Evolutionary conservation across 169 alveolate species (phyloP), one percentile per base, ranked within the genome.

Genomic region (Plasmodium inui): DNA sequence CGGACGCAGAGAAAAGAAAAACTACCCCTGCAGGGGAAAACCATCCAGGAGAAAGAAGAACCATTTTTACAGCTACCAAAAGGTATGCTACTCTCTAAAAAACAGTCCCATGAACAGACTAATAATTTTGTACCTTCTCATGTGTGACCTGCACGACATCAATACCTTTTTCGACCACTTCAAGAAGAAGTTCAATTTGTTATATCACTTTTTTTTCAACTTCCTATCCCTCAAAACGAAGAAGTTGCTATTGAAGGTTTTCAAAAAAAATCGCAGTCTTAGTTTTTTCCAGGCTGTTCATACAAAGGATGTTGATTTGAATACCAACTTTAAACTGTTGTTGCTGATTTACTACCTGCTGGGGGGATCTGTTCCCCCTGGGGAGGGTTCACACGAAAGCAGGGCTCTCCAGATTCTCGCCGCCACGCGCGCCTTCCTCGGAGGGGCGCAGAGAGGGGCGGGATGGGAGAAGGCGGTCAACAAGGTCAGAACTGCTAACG

Each of bases 211-310:
- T 74, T 73, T 85, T 85, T 85, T 85, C 41, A 85, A 85, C 53
- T 85, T 85, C 19, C 61, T 85, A 2, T 85, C 93, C 22, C 50
- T 85, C 3, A 85, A 85, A 85, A 74, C 61, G 85, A 85, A 85
- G 80, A 85, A 85, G n/a, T 34, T 61, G 26, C 28, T 85, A 14
- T 14, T 85, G 44, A 85, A 85, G 30, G 22, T 85, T 73, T 85
- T 85, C 57, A 85, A 74, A 61, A 50, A 61, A 3, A 85, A 76
- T 50, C 19, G 22, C 7, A 17, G 80, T 6, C 9, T 17, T 19
- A 22, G 41, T 74, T 85, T 50, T 85, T 50, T 17, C 8, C 32
- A 53, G 14, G n/a, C 41, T 22, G 17, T 74, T 14, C 9, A 44
- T 85, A 10, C 22, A 26, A 53, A 53, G 61, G 93, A 85, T 32